Evolutionary conservation across 2,329 filamentous ascomycete genomes (phyloP).

Genomic region (Metarhizium brunneum): DNA sequence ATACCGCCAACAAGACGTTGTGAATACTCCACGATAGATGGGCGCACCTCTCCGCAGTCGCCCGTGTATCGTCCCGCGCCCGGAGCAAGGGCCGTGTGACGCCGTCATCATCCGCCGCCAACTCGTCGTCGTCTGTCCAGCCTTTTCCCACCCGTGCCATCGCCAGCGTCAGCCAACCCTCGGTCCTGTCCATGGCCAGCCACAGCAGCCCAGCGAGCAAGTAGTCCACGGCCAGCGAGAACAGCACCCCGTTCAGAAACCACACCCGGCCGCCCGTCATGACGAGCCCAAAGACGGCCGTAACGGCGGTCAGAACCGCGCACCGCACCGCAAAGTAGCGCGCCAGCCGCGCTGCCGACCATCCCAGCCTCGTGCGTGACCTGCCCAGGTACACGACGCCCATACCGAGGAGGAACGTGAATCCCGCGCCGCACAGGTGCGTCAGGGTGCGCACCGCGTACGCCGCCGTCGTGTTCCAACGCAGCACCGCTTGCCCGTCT

Average conservation of each 20-base stretch:
- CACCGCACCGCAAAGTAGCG: slow-evolving; percentile 30
- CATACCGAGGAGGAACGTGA: slow-evolving; percentile 36
- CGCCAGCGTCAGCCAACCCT: slow-evolving; percentile 19
- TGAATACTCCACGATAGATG: slow-evolving; percentile 30
- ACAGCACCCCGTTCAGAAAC: slow-evolving; percentile 34
- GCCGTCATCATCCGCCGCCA: slow-evolving; percentile 8
- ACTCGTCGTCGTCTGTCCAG: not conserved
- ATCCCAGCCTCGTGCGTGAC: slow-evolving; percentile 30
- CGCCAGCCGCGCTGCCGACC: slow-evolving; percentile 24
- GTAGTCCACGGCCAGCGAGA: slow-evolving; percentile 35
- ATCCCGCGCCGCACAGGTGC: slow-evolving; percentile 36
- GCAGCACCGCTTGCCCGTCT: slow-evolving; percentile 23
- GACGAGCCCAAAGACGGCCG: slow-evolving; percentile 20
- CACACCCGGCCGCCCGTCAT: slow-evolving; percentile 25
- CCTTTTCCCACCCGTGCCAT: slow-evolving; percentile 12
- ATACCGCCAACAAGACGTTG: slow-evolving; percentile 24
- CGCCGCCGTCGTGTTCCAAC: slow-evolving; percentile 28
- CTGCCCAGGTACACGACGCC: slow-evolving; percentile 34
- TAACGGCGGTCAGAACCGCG: slow-evolving; percentile 25
- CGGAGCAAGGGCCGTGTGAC: slow-evolving; percentile 23
- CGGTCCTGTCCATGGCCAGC: slow-evolving; percentile 25
- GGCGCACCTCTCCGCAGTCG: not conserved
- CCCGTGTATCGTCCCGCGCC: not conserved
- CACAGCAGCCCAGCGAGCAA: slow-evolving; percentile 33
- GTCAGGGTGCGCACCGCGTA: slow-evolving; percentile 32